A percentile compares a stretch with the other conserved stretches of the same genome.
Evolutionary conservation across 768 basidiomycete genomes (phyloP).

Genomic region (Ramaria sp.): DNA sequence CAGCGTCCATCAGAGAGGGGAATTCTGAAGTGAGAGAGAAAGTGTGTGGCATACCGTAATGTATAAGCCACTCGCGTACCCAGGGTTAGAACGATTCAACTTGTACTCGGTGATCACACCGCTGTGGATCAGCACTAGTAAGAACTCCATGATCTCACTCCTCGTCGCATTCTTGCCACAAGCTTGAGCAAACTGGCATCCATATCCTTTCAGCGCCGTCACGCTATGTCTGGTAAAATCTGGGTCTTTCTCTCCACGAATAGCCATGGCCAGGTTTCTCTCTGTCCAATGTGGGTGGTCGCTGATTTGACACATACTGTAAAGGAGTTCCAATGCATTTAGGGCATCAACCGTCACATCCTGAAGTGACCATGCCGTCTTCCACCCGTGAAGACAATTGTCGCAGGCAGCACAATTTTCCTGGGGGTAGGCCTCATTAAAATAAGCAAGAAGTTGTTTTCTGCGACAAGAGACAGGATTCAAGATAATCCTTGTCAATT

Average conservation of each 20-base stretch:
- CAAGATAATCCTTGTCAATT: background rate
- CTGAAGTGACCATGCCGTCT: background rate
- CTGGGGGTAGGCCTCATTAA: background rate
- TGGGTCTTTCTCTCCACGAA: background rate
- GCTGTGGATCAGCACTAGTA: background rate
- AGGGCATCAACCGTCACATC: background rate
- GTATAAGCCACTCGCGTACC: background rate
- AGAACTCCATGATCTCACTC: background rate
- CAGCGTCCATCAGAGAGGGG: background rate
- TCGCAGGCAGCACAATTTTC: background rate
- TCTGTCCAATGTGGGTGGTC: background rate
- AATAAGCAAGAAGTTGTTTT: background rate
- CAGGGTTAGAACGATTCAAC: background rate
- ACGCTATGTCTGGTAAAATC: background rate
- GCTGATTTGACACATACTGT: background rate
- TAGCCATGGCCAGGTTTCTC: background rate
- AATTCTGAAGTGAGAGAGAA: background rate
- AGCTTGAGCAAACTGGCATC: background rate
- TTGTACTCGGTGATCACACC: background rate
- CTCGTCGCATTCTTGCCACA: background rate
- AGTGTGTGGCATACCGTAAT: background rate
- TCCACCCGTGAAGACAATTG: background rate
- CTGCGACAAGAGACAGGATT: background rate
- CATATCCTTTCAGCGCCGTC: background rate
- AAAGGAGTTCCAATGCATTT: background rate